phyloP scores from a whole-genome alignment of 148 eudicot genomes.

The Chenopodium quinoa region DNA sequence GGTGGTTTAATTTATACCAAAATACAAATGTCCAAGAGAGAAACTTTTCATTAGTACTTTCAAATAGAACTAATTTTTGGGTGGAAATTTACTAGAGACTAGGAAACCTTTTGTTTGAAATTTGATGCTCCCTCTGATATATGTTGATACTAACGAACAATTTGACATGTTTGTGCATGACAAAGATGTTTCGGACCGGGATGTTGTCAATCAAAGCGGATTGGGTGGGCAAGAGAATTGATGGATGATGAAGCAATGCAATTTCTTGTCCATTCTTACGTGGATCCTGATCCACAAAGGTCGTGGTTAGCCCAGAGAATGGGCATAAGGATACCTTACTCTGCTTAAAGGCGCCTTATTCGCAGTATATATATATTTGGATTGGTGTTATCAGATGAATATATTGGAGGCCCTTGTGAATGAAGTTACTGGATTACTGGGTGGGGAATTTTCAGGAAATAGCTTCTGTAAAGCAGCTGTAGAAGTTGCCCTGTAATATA shows the following conservation, averaged over 20 bases:
- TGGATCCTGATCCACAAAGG: slow-evolving; percentile 68
- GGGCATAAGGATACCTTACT: slow-evolving; percentile 73
- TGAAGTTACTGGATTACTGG: not conserved
- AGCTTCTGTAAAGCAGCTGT: not conserved
- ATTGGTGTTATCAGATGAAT: not conserved
- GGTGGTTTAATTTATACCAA: no score
- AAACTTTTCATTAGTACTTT: no score
- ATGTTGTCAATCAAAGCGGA: slow-evolving; percentile 57
- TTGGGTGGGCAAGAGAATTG: slow-evolving; percentile 77
- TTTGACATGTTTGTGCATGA: not conserved
- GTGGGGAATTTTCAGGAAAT: not conserved
- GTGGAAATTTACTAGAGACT: not conserved
- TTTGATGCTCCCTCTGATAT: not conserved
- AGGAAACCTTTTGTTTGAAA: no score
- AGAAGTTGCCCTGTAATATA: not conserved
- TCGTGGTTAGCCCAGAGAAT: slow-evolving; percentile 82
- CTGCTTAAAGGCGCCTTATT: slow-evolving; percentile 45
- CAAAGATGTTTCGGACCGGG: slow-evolving; percentile 57
- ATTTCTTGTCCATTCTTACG: slow-evolving; percentile 65
- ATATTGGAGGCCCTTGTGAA: not conserved
- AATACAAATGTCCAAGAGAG: no score
- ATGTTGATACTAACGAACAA: not conserved
- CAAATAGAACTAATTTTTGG: not conserved
- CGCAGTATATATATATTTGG: not conserved
- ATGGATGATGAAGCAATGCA: slow-evolving; percentile 79